A percentile compares a stretch with the other conserved stretches of the same genome.
These are phyloP conservation scores for carrot (Daucus carota) DNA, from an alignment of 129 eudicot genomes.

Conservation along the genomic window DH1_v3.0 NC_030388.2:27519501-27520000, in stretches of 20 bases:
- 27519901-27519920: background rate
- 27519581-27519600: conserved; percentile 35
- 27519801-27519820: background rate
- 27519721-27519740: background rate
- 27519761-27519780: background rate
- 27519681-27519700: background rate
- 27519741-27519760: background rate
- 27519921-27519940: background rate
- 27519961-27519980: background rate
- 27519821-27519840: background rate
- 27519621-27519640: conserved; percentile 17
- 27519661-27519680: background rate
- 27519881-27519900: background rate
- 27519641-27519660: conserved; percentile 21
- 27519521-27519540: conserved; percentile 59
- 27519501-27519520: conserved; percentile 46
- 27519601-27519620: conserved; percentile 20
- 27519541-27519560: conserved; percentile 33
- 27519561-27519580: conserved; percentile 50
- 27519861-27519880: background rate
- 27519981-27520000: background rate
- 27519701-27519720: background rate
- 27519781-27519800: background rate
- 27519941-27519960: background rate
- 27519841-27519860: background rate